These are phyloP conservation scores for Dryas alaskensis DNA, from an alignment of 306 rosid genomes.

Conservation along the genomic window DNA sequence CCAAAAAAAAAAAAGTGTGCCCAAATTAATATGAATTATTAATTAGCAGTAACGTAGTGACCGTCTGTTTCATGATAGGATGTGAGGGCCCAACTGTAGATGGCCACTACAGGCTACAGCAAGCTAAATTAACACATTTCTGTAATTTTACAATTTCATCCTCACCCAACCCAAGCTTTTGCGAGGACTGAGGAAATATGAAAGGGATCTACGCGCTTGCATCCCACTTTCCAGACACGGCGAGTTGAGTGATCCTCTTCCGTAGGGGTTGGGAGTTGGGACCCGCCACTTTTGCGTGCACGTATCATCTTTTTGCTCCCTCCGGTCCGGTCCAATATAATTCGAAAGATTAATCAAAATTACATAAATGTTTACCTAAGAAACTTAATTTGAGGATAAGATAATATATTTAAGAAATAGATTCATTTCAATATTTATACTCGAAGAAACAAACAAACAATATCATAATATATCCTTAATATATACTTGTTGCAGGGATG, in stretches of 20 bases:
- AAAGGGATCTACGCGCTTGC: constrained; percentile 7
- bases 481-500: no score
- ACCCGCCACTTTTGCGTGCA: constrained; percentile 4
- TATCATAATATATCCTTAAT: no score
- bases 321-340: no score
- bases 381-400: no score
- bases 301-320: not conserved
- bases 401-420: no score
- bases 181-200: no score
- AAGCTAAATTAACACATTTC: not conserved
- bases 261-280: no score
- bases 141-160: not conserved
- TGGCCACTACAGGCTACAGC: constrained; percentile 15
- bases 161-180: not conserved
- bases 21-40: not conserved
- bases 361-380: no score
- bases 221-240: not conserved
- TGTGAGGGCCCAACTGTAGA: not conserved
- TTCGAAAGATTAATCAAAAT: no score
- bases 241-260: not conserved
- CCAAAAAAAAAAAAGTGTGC: no score
- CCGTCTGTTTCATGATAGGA: constrained; percentile 3
- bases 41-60: not conserved
- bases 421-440: no score
- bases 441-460: no score